phyloP scores from a whole-genome alignment of 495 filamentous ascomycete genomes.

The Viridothelium virens region DNA sequence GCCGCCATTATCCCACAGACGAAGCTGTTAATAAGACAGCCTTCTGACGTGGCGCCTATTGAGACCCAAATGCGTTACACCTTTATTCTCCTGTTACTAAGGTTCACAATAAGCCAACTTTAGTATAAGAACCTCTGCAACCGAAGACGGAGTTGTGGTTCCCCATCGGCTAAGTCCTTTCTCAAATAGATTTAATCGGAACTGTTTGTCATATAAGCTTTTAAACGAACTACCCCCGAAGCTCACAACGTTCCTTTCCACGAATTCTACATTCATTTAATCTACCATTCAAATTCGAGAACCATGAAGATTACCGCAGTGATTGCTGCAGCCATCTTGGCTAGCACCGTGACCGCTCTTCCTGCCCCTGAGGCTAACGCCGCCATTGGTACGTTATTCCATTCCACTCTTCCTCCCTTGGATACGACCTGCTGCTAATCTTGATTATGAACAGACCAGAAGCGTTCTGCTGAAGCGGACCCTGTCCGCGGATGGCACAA shows the following conservation, averaged over 20 bases:
- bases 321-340: neutral
- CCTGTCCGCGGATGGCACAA: neutral
- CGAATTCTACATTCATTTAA: too few species aligned
- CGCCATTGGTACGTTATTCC: neutral
- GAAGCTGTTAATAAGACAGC: neutral
- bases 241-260: too few species aligned
- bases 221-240: too few species aligned
- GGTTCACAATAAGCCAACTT: neutral
- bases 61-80: neutral
- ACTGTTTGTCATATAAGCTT: neutral
- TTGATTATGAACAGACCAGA: neutral
- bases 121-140: neutral
- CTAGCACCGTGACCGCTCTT: neutral
- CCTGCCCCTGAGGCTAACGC: neutral
- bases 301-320: slow-evolving; percentile 8
- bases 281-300: neutral
- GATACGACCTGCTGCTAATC: neutral
- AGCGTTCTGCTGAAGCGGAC: slow-evolving; percentile 3
- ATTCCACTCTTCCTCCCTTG: neutral
- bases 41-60: neutral
- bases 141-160: neutral
- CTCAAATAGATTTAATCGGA: neutral
- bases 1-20: neutral
- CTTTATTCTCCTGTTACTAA: neutral
- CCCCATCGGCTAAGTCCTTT: neutral